These are phyloP conservation scores for Marasmius tenuissimus DNA, from an alignment of 1,284 basidiomycete genomes.

Conservation along the genomic window DNA sequence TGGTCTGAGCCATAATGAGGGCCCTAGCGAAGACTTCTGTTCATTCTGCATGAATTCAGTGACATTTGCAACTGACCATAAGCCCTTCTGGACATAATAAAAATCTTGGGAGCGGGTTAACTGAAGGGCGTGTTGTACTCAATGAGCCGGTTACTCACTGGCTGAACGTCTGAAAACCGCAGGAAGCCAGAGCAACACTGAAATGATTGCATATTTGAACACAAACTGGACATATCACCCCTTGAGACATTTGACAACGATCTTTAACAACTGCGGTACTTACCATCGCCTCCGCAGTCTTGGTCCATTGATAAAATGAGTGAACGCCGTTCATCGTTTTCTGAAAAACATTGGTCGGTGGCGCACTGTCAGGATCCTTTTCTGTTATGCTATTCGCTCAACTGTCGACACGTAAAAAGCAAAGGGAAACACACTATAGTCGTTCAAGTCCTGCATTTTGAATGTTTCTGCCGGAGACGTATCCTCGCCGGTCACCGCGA, in stretches of 20 bases:
- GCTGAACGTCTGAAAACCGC: slow-evolving; percentile 45
- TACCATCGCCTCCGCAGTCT: slow-evolving; percentile 45
- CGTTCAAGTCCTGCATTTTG: slow-evolving; percentile 27
- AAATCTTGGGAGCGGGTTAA: slow-evolving; percentile 32
- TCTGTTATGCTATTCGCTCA: slow-evolving; percentile 23
- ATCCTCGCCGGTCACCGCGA: slow-evolving; percentile 6
- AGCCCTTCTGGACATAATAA: slow-evolving; percentile 41
- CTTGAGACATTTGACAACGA: neutral
- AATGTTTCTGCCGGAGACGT: slow-evolving; percentile 31
- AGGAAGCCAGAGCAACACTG: slow-evolving; percentile 58
- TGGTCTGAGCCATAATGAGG: slow-evolving; percentile 68
- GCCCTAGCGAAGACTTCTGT: slow-evolving; percentile 38
- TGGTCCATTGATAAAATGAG: slow-evolving; percentile 38
- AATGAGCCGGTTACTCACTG: slow-evolving; percentile 30
- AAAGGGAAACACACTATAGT: slow-evolving; percentile 33
- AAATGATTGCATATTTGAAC: slow-evolving; percentile 55
- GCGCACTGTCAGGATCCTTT: slow-evolving; percentile 47
- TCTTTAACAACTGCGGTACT: slow-evolving; percentile 11
- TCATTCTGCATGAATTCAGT: neutral
- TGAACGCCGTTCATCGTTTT: slow-evolving; percentile 35
- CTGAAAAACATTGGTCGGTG: slow-evolving; percentile 44
- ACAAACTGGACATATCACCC: slow-evolving; percentile 40
- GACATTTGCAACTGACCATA: slow-evolving; percentile 31
- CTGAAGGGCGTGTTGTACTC: neutral
- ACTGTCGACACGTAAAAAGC: neutral